A percentile compares a stretch with the other conserved stretches of the same genome.
phyloP scores from a whole-genome alignment of 2,329 filamentous ascomycete species.

The Ophiostoma ulmi region DNA sequence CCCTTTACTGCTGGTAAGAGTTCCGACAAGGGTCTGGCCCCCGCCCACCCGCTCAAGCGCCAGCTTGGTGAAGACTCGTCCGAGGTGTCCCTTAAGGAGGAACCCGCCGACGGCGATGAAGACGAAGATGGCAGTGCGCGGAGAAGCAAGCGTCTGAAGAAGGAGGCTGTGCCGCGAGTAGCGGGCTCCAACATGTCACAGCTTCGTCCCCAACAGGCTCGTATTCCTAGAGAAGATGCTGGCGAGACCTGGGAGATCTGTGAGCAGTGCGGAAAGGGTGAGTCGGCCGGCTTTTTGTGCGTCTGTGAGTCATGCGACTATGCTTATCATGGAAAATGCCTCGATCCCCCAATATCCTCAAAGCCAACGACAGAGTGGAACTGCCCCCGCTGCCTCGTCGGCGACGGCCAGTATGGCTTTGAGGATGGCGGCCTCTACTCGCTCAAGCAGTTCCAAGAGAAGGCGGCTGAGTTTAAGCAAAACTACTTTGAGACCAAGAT shows the following conservation, averaged over 20 bases:
- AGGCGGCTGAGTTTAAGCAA: constrained; percentile 91
- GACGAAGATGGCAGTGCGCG: constrained; percentile 67
- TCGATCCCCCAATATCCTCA: constrained; percentile 76
- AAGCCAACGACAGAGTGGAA: constrained; percentile 90
- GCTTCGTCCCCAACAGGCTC: constrained; percentile 74
- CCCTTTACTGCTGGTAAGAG: constrained; percentile 56
- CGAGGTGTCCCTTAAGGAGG: constrained; percentile 47
- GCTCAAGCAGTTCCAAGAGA: constrained; percentile 90
- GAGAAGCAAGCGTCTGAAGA: constrained; percentile 88
- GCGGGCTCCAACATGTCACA: constrained; percentile 96
- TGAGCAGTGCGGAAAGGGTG: constrained; percentile 76
- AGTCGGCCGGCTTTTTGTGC: constrained; percentile 65
- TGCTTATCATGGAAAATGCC: constrained; percentile 77
- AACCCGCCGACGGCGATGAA: constrained; percentile 42
- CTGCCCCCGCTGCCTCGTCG: constrained; percentile 88
- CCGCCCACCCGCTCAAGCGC: constrained; percentile 66
- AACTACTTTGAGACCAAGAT: constrained; percentile 87
- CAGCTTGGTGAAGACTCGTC: constrained; percentile 57
- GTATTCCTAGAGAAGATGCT: constrained; percentile 53
- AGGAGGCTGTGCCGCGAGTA: constrained; percentile 74
- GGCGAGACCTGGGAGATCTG: constrained; percentile 58
- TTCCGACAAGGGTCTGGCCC: constrained; percentile 36
- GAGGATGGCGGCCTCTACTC: constrained; percentile 96
- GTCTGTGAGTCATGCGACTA: constrained; percentile 89
- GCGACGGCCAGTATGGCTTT: constrained; percentile 94